Evolutionary conservation across 164 flowering plant genomes (phyloP), one percentile per base, ranked within the genome.

Genomic region (Vitis cinerea): DNA sequence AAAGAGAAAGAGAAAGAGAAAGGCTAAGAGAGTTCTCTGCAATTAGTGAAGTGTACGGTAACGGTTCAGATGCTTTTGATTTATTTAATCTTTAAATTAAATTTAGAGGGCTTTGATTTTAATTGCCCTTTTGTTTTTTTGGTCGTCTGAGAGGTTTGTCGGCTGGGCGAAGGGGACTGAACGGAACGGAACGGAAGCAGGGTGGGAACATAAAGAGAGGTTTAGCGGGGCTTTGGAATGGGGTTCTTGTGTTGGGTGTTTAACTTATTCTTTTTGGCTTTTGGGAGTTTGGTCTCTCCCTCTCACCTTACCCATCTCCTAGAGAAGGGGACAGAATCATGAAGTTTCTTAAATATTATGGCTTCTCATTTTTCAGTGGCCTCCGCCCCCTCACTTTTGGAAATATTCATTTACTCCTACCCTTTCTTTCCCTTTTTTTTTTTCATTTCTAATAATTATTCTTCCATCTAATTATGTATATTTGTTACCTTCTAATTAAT

Each of bases 111-210:
- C 0, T 3, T 37, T 3, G 44, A 37, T 59, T 23, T 31, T 61
- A 3, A 44, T 37, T 63, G 67, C 49, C 61, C 61, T 55, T 61
- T 6, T 58, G 37, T 10, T 49, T 56, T 52, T 69, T 61, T 61
- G 59, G 71, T 19, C 44, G 44, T 63, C 69, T 61, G 70, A 14
- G 77, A 73, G 49, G 19, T 76, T 77, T 74, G 80, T 74, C 76
- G 77, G 72, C 64, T 61, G 65, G 64, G 59, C 8, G 63, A 62
- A 23, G 62, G 52, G 54, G 49, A 27, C 66, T 68, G 72, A 74
- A 69, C 67, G 71, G 68, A 74, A 69, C 67, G 71, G 68, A 61
- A 66, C 65, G 47, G 70, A 5, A 37, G 44, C 44, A 37, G 27
- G n/a, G 47, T 13, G 63, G 10, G 11, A 64, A 23, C 13, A 11